A percentile compares a stretch with the other conserved stretches of the same genome.
Conservation (phyloP, 352 stramenopile genomes). For the Thraustochytrium striatum region DNA sequence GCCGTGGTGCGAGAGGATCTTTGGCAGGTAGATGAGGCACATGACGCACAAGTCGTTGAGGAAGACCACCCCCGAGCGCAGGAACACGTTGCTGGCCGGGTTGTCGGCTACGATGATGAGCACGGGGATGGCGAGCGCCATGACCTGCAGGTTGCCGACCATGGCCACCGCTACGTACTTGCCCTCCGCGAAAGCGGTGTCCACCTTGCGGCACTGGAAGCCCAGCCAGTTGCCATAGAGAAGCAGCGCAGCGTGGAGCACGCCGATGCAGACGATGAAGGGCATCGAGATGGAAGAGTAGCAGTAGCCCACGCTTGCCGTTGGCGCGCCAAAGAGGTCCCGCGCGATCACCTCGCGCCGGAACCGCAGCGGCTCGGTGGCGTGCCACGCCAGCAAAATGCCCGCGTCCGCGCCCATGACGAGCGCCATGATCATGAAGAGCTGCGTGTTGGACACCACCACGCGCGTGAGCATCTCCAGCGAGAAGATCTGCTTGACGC, state of each 20-base stretch:
- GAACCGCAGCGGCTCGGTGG: not conserved
- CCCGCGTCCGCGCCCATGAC: not conserved
- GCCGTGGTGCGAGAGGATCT: too few species aligned
- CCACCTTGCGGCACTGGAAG: constrained; percentile 29
- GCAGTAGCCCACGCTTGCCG: too few species aligned
- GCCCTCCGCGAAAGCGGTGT: constrained; percentile 5
- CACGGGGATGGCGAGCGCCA: constrained; percentile 43
- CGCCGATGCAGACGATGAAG: not conserved
- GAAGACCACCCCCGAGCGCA: constrained; percentile 24
- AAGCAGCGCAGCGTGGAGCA: not conserved
- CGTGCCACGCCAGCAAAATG: not conserved
- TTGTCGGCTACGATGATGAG: constrained; percentile 10
- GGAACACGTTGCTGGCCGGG: not conserved
- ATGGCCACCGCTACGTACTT: constrained; percentile 24
- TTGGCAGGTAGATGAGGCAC: constrained; percentile 19
- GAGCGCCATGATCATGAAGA: not conserved
- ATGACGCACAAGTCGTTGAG: constrained; percentile 35
- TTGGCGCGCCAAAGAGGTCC: too few species aligned
- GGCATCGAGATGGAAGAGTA: too few species aligned
- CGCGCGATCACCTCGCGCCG: not conserved
- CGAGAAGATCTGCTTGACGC: constrained; percentile 27
- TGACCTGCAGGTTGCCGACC: constrained; percentile 40
- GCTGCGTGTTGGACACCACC: not conserved
- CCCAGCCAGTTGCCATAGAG: not conserved
- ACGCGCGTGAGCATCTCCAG: too few species aligned